Conservation (phyloP, 2,329 filamentous ascomycete genomes). For the Didymella pomorum region DNA sequence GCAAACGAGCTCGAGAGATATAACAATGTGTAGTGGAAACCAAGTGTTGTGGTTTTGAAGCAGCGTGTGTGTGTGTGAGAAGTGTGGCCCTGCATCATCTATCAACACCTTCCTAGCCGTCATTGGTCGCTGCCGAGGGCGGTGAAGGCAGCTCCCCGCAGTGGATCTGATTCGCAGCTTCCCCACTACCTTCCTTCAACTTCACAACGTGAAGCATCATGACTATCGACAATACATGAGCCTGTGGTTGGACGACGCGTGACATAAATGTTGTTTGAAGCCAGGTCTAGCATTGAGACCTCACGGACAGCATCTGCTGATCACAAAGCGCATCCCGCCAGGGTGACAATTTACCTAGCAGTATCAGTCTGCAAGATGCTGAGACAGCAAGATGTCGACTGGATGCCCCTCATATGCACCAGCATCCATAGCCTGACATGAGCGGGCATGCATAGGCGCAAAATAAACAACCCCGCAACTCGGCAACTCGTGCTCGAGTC, state of each 20-base stretch:
- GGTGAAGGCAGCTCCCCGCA: conserved; percentile 20
- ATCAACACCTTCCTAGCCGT: conserved; percentile 1
- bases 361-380: not conserved
- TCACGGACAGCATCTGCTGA: not conserved
- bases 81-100: conserved; percentile 13
- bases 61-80: conserved; percentile 2
- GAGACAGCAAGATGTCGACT: not conserved
- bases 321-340: not conserved
- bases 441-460: too few species aligned
- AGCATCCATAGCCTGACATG: not conserved
- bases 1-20: not conserved
- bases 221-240: not conserved
- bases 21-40: not conserved
- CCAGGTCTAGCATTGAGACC: not conserved
- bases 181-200: not conserved
- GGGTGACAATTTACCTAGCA: not conserved
- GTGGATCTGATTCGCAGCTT: conserved; percentile 6
- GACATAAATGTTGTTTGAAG: too few species aligned
- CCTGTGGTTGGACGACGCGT: too few species aligned
- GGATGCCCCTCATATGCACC: not conserved
- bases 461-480: not conserved
- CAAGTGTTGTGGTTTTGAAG: not conserved
- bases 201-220: not conserved
- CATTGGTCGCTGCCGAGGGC: conserved; percentile 15
- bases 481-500: not conserved